Base-by-base conservation (phyloP, 257 asterid genomes). In the Dorcoceras hygrometricum region DNA sequence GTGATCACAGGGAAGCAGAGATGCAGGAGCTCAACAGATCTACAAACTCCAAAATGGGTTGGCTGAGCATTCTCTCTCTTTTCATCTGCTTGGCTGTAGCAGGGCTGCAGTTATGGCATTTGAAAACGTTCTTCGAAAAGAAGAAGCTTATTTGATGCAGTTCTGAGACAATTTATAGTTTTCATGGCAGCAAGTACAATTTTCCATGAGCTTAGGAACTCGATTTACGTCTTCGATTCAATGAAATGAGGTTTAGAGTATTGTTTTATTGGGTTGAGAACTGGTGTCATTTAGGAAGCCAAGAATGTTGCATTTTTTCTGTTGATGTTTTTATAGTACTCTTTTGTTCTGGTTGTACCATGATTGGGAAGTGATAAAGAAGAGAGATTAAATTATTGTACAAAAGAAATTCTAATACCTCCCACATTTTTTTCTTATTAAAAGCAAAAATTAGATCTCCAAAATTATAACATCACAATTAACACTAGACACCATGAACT, bases 111-210 rank as follows among this genome's bases (percentile, higher is more conserved):
- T 60, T 89, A 65, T 77, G 91, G 90, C 87, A 91, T 75, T 73
- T 91, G 85, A 91, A 91, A 82, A 27, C 88, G 12, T 91, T 85
- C 80, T 91, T 91, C 7, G 84, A 82, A 71, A 91, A 91, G 88
- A 89, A 91, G 83, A 91, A 89, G 91, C 84, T 91, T 43, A 89
- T 91, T 23, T 89, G 75, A 79, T 68, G 72, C 55, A 58, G 14
- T 63, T 19, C 8, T 54, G 28, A 39, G 22, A 36, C 14, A 3
- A 24, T 65, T 54, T 65, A 43, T 65, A 23, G 62, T 67, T 67
- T 67, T 23, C 25, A 20, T 29, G 19, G 7, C n/a, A 22, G 23
- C 34, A 67, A n/a, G 73, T 55, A 65, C 63, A 55, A 61, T 67
- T 54, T 67, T 62, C 69, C 57, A 27, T 4, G 53, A 46, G 20